Conservation (phyloP, 495 filamentous ascomycete genomes). For the Thermothielavioides terrestris region DNA sequence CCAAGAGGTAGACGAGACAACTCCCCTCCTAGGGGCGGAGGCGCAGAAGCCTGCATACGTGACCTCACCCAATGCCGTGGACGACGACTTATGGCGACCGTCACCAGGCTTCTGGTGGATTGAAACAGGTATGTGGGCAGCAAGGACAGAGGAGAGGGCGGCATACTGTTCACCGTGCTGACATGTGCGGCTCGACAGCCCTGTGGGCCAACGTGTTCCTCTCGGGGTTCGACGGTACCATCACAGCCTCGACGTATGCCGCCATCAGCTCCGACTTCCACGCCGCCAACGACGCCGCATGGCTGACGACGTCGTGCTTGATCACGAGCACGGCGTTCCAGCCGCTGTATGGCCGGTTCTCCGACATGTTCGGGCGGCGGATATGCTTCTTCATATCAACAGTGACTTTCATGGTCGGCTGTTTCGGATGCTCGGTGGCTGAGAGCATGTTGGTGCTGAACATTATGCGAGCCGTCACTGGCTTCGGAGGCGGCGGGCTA, state of each 20-base stretch:
- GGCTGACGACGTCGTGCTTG: constrained; percentile 66
- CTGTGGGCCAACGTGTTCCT: constrained; percentile 60
- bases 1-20: constrained; percentile 10
- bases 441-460: constrained; percentile 33
- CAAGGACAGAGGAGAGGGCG: not conserved
- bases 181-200: constrained; percentile 31
- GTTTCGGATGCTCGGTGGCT: constrained; percentile 41
- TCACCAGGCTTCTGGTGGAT: constrained; percentile 32
- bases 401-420: constrained; percentile 39
- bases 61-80: constrained; percentile 11
- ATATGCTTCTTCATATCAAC: constrained; percentile 44
- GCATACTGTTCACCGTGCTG: not conserved
- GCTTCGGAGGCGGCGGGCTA: constrained; percentile 51
- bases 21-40: constrained; percentile 18
- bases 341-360: constrained; percentile 38
- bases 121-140: constrained; percentile 23
- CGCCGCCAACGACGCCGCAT: constrained; percentile 46
- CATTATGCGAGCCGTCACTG: constrained; percentile 40
- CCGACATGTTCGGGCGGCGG: constrained; percentile 47
- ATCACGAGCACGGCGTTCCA: constrained; percentile 66
- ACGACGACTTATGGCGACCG: constrained; percentile 21
- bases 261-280: constrained; percentile 51
- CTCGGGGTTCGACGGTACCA: constrained; percentile 56
- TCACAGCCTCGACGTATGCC: constrained; percentile 57
- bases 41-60: constrained; percentile 14